Evolutionary conservation across 2,329 filamentous ascomycete genomes (phyloP), one percentile per base, ranked within the genome.

Genomic region (Acrodontium crateriforme): DNA sequence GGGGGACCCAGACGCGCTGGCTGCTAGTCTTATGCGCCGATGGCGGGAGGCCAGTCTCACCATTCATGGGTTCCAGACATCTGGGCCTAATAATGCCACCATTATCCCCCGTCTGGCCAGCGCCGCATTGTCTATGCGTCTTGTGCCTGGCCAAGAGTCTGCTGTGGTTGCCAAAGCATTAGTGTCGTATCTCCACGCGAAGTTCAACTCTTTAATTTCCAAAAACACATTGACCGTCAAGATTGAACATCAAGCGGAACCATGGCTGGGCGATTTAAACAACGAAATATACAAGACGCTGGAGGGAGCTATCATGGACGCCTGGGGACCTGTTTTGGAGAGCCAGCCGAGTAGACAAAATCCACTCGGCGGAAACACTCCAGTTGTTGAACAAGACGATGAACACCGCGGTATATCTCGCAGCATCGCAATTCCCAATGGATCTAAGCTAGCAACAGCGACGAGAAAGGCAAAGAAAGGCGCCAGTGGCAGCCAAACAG

Each of bases 1-100:
- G 5, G 63, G 67, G 8, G 60, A 71, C 2, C 65, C 77, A 0
- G 69, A 78, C 5, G 68, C 69, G n/a, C 70, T 95, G 25, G 85
- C 87, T 34, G 67, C 74, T 19, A 84, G 78, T 2, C 66, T 98
- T 5, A 92, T 93, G 78, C 80, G 85, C 8, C 71, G 85, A 31
- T 98, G 89, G 89, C 75, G 89, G 13, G 85, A 95, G 47, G 84
- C 89, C 0, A 93, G 91, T 27, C 62, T 98, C 28, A 95, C 89
- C 0, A 80, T 95, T 23, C 89, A 98, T 55, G 71, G 82, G 6
- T 84, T 95, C 53, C 83, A 91, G 45, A 84, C 87, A 0, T 93
- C 85, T 0, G 87, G 87, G 0, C 84, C 83, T 1, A 68, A 73
- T 28, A 89, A 91, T 42, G 82, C 84, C 2, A 89, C 84, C 25